phyloP scores from a whole-genome alignment of 2,329 filamentous ascomycete species.

The Xylariaceae sp. region DNA sequence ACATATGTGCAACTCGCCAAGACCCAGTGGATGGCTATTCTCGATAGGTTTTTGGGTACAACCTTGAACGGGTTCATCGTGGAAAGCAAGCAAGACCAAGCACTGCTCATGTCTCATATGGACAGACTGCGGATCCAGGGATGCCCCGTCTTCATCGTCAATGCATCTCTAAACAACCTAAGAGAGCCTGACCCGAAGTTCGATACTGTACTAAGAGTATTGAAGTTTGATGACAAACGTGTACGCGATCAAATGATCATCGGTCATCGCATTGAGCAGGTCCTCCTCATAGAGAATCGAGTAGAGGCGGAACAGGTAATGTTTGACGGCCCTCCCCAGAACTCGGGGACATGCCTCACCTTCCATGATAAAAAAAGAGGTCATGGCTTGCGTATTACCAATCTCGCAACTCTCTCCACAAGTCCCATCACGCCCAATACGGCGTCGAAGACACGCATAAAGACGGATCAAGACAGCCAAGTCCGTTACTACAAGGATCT shows the following conservation, averaged over 20 bases:
- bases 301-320: constrained; percentile 65
- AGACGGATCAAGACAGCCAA: constrained; percentile 67
- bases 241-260: constrained; percentile 83
- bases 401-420: constrained; percentile 35
- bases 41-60: constrained; percentile 73
- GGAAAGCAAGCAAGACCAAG: constrained; percentile 69
- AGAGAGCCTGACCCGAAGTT: constrained; percentile 70
- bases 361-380: constrained; percentile 58
- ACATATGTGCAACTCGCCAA: constrained; percentile 70
- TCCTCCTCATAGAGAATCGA: constrained; percentile 68
- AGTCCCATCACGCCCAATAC: constrained; percentile 43
- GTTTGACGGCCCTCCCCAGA: constrained; percentile 59
- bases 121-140: constrained; percentile 46
- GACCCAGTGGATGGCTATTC: constrained; percentile 74
- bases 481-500: constrained; percentile 50
- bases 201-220: constrained; percentile 72
- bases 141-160: constrained; percentile 58
- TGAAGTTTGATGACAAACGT: constrained; percentile 76
- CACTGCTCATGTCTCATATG: constrained; percentile 64
- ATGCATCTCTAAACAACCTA: constrained; percentile 49
- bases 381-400: constrained; percentile 56
- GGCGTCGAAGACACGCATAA: constrained; percentile 64
- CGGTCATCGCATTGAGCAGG: constrained; percentile 76
- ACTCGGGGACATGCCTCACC: constrained; percentile 70
- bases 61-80: constrained; percentile 76